Base-by-base conservation (phyloP, 768 basidiomycete genomes). In the Suillus decipiens region DNA sequence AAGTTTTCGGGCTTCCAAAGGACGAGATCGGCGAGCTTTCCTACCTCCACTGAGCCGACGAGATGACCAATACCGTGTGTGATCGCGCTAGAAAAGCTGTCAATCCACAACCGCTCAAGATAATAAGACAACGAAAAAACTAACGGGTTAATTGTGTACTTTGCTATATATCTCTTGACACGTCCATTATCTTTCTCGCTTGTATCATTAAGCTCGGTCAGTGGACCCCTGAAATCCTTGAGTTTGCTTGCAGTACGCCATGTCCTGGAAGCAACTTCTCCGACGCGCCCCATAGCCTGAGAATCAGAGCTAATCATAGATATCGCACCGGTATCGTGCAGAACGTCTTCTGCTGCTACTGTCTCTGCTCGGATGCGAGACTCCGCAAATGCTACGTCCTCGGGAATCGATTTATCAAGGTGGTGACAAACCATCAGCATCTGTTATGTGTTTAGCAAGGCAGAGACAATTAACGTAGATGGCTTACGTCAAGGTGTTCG, bases 371-470 rank as follows among this genome's bases (percentile, higher is more conserved):
- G 87, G 69, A 99, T 99, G 41, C 97, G 91, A 9, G 96, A 98
- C 67, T 99, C 96, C 4, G 97, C 96, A 69, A 99, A 99, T 1
- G 91, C 86, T 47, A 98, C 82, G 68, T 99, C 97, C 78, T 99
- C 97, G 1, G 90, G 85, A 67, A 96, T 94, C n/a, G 82, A 84
- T 68, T 81, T 86, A 78, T 97, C 94, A 61, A 99, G 85, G 75
- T 99, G 96, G 74, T 99, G 96, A 75, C 95, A 97, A n/a, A 98
- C 95, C 95, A 99, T 98, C 28, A 99, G 82, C 97, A 99, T 99
- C 96, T 97, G 56, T 43, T 47, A 63, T 15, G 15, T 57, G 48
- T 41, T 62, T 45, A 67, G 59, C n/a, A 47, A 24, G 24, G 54
- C 15, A 45, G 42, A 61, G 7, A 45, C 24, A 9, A 48, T 14